Evolutionary conservation across 805 yeast genomes (phyloP), one percentile per base, ranked within the genome.

Genomic region (Candida nonsorbophila): DNA sequence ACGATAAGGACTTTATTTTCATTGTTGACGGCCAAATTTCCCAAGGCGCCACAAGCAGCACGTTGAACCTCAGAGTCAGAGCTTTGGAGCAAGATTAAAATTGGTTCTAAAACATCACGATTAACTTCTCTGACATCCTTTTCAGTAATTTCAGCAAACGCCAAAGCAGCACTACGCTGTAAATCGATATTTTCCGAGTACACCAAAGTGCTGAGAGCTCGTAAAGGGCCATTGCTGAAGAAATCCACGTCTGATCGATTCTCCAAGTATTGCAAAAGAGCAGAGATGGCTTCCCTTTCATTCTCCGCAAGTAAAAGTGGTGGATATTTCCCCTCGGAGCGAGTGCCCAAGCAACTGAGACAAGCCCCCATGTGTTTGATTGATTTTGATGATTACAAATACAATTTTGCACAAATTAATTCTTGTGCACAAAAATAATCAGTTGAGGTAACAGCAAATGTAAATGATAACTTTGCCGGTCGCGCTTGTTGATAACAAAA

Each of bases 21-120:
- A 49, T 87, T 88, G 61, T 92, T 87, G 18, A 92, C 98, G 2
- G 99, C 99, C 48, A 92, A 67, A 48, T 92, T 92, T n/a, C 98
- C 98, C 43, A 92, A 66, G 2, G 98, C 97, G 5, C 97, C 98
- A 58, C 97, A 90, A 0, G 98, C 97, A 6, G 98, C 98, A 30
- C 97, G 74, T 62, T 92, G 97, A 20, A 92, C 95, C 60, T 92
- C 98, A 33, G 88, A 74, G 55, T 92, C 98, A 12, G 81, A 69
- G 37, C 84, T 76, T 55, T 90, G 95, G 41, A 92, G 67, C 28
- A 92, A 69, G 27, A 86, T 84, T 37, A 92, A 68, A 23, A 92
- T 88, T 28, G 97, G 98, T 55, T 92, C 97, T 42, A 92, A 67
- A 3, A 90, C 96, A 42, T 86, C 94, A 34, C 94, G 71, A 45